Conservation (phyloP, 1,284 basidiomycete genomes). For the Boletus austroedulis region DNA sequence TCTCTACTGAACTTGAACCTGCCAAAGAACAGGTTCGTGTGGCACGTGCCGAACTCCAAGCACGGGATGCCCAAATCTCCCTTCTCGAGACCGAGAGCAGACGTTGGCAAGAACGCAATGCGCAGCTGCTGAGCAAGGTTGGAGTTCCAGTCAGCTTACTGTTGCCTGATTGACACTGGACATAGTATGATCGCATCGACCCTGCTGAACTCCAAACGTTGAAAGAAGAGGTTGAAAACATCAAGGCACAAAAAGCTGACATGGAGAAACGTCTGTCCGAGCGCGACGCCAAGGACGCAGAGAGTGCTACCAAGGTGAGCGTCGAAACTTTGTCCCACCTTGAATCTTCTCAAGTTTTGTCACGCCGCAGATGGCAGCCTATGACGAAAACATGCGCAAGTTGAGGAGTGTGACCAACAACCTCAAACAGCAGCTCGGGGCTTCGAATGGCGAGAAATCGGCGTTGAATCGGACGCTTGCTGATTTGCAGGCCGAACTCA, state of each 20-base stretch:
- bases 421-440: constrained; percentile 34
- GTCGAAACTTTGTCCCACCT: not conserved
- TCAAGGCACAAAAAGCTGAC: constrained; percentile 48
- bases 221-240: constrained; percentile 64
- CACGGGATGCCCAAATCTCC: constrained; percentile 64
- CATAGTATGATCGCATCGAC: constrained; percentile 83
- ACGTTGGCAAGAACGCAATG: constrained; percentile 83
- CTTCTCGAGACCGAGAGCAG: constrained; percentile 77
- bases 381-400: constrained; percentile 36
- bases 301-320: constrained; percentile 40
- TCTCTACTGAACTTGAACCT: constrained; percentile 70
- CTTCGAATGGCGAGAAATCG: constrained; percentile 38
- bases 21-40: constrained; percentile 68
- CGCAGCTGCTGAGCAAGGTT: constrained; percentile 78
- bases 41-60: constrained; percentile 72
- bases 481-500: constrained; percentile 36
- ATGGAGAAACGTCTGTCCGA: constrained; percentile 40
- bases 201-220: constrained; percentile 83
- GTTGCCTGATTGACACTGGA: not conserved
- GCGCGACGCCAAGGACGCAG: constrained; percentile 40
- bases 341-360: not conserved
- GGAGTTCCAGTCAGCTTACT: not conserved
- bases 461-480: constrained; percentile 37
- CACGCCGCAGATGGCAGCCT: constrained; percentile 30
- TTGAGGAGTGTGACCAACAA: constrained; percentile 33